Base-by-base conservation (phyloP, 169 alveolate species). In the Plasmodium yoelii region DNA sequence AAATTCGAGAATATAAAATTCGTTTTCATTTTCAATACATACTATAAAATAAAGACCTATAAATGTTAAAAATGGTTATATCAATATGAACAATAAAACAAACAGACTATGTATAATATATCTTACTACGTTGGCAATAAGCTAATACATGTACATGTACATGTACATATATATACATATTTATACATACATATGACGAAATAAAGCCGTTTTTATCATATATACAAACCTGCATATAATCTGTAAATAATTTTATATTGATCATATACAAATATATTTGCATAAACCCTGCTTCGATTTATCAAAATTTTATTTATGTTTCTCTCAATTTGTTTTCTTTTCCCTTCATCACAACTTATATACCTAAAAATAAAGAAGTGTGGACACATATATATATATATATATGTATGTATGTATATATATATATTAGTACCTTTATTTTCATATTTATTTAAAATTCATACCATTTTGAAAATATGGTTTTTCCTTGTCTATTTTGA, bases 1-100 rank as follows among this genome's bases (percentile, higher is more conserved):
- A 47, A 96, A 88, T 80, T 97, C 98, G 18, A 96, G 92, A 15
- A 96, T 91, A 56, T 90, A 88, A 13, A 97, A 91, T 88, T 97
- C 98, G 77, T 97, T 97, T 44, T 97, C 98, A 44, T 95, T 97
- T 71, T 96, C 98, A 39, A 95, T 94, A 57, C 96, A 95, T 0
- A 97, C 94, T n/a, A 95, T 95, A 87, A 97, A 97, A 86, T 96
- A 97, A 12, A 97, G 93, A 61, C 97, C 88, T 75, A n/a, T 6
- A 19, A 24, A n/a, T 18, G 39, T 9, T 39, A 34, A 46, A 39
- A 51, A 19, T 55, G 12, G 26, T n/a, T 15, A 47, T 42, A 34
- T 13, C 5, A 10, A 10, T 1, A 47, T 22, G 6, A 42, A 57
- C 1, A n/a, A 34, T 6, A 49, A 49, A 68, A 42, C 4, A 22